A percentile compares a stretch with the other conserved stretches of the same genome.
Evolutionary conservation across 306 rosid genomes (phyloP).

Genomic region (Corylus heterophylla): DNA sequence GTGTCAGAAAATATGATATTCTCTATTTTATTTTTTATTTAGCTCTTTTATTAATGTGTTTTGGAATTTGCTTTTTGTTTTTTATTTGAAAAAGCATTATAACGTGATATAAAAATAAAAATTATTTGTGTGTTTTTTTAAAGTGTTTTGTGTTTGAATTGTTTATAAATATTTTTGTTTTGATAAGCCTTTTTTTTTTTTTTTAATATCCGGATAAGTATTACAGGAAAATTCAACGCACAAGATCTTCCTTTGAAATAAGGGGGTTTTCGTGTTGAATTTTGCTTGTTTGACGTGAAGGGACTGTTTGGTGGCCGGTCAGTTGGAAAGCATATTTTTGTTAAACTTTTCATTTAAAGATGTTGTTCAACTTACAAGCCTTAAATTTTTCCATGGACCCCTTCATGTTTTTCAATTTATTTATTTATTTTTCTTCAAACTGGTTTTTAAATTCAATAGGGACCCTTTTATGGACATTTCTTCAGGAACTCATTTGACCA

Average conservation of each 20-base stretch:
- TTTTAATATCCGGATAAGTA: neutral
- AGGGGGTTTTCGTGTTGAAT: neutral
- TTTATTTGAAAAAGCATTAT: no score
- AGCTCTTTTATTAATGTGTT: no score
- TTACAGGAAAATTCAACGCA: neutral
- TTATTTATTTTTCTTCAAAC: neutral
- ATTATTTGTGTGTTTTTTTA: no score
- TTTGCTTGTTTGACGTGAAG: neutral
- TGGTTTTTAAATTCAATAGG: neutral
- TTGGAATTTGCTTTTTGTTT: no score
- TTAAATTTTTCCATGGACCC: neutral
- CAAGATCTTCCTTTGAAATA: neutral
- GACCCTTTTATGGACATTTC: neutral
- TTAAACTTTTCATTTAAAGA: no score
- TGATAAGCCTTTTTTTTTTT: no score
- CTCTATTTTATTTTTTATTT: no score
- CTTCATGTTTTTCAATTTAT: neutral
- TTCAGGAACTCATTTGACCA: slow-evolving; percentile 24
- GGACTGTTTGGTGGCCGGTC: neutral
- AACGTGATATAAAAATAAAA: no score
- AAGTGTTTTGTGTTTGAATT: no score
- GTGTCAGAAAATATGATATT: no score
- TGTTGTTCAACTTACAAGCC: no score
- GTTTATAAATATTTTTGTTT: no score
- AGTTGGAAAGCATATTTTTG: neutral